A percentile compares a stretch with the other conserved stretches of the same genome.
These are phyloP conservation scores for Periconia sp. DNA, from an alignment of 2,329 filamentous ascomycete genomes.

Conservation along the genomic window DNA sequence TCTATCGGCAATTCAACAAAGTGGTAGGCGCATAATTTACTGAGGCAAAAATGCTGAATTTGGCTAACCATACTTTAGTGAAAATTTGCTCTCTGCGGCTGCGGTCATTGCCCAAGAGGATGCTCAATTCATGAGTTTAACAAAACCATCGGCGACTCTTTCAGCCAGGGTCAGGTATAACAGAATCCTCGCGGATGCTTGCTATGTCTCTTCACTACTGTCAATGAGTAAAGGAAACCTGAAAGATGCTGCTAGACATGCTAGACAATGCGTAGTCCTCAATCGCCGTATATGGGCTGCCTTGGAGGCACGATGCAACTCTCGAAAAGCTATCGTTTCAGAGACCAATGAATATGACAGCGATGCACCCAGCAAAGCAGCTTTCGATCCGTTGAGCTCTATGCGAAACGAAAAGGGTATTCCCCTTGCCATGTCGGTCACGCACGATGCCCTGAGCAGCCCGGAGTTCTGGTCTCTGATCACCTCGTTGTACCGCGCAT, in stretches of 20 bases:
- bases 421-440: constrained; percentile 48
- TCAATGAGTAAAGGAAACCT: constrained; percentile 62
- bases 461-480: constrained; percentile 83
- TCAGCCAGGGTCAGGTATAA: constrained; percentile 51
- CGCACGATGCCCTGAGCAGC: constrained; percentile 57
- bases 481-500: constrained; percentile 71
- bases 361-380: constrained; percentile 19
- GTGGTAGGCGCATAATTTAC: too few species aligned
- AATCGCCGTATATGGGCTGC: constrained; percentile 60
- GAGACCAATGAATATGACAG: constrained; percentile 21
- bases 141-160: constrained; percentile 38
- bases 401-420: constrained; percentile 35
- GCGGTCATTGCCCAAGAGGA: constrained; percentile 36
- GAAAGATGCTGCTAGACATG: constrained; percentile 55
- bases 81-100: constrained; percentile 35
- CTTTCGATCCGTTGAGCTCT: constrained; percentile 36
- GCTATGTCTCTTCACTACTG: constrained; percentile 69
- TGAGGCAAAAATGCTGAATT: too few species aligned
- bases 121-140: constrained; percentile 32
- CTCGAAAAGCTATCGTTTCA: constrained; percentile 20
- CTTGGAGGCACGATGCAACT: constrained; percentile 50
- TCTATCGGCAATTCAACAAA: constrained; percentile 70
- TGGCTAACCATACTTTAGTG: too few species aligned
- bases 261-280: constrained; percentile 55
- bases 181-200: constrained; percentile 63